Base-by-base conservation (phyloP, 2,329 filamentous ascomycete genomes). In the Dactylonectria macrodidyma region DNA sequence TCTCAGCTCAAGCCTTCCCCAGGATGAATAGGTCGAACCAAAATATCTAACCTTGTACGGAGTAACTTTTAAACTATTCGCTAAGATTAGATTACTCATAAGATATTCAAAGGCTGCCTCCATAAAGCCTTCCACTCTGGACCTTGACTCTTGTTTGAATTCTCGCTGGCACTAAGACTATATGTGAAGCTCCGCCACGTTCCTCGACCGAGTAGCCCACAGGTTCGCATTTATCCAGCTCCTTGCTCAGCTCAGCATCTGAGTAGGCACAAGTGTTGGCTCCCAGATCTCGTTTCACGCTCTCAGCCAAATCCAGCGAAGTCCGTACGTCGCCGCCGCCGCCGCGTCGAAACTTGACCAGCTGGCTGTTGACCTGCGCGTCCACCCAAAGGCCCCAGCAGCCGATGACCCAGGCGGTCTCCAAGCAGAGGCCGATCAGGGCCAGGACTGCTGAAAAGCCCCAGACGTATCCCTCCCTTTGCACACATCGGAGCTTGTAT, bases 361-460 rank as follows among this genome's bases (percentile, higher is more conserved):
- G 56, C 16, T 59, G 10, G 30, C 56, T 59, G 24, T 59, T 48
- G 19, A 59, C 22, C 38, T 59, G 56, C 14, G 56, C 36, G 38
- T 59, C 36, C 34, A 47, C 10, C 56, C 56, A 59, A 5, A 59
- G 30, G n/a, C 9, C 36, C 38, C 38, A 47, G 56, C 56, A 59
- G 12, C 38, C 44, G 5, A 59, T 26, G 14, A 33, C 22, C 56
- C 56, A 59, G 16, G 19, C 38, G n/a, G 38, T 30, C 38, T 47
- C 56, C 16, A 59, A 19, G n/a, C 10, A 48, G 8, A 59, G 56
- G 6, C 38, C 56, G 9, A 59, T 12, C 38, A 59, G n/a, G 6
- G 38, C 44, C 24, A 59, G 30, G 19, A 59, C 24, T 12, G 36
- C 30, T 11, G 56, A 59, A 9, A 59, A 30, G 19, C 56, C 56